A percentile compares a stretch with the other conserved stretches of the same genome.
These are phyloP conservation scores for Aspergillus japonicus DNA, from an alignment of 2,329 filamentous ascomycete genomes.

Conservation along the genomic window DNA sequence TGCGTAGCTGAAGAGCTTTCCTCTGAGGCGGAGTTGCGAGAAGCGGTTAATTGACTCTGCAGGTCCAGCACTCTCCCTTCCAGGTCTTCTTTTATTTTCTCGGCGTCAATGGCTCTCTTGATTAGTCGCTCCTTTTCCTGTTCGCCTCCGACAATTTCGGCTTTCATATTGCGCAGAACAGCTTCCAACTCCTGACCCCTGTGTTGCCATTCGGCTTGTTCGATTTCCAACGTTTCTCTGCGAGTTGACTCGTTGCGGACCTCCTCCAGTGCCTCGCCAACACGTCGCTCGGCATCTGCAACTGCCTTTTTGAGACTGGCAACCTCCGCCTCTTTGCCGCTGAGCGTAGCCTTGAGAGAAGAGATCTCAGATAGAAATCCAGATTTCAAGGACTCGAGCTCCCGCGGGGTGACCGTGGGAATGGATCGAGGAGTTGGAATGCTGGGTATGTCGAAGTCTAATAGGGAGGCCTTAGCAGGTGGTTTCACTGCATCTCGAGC, in stretches of 20 bases:
- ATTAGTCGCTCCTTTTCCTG: conserved; percentile 78
- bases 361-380: conserved; percentile 89
- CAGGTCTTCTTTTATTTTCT: conserved; percentile 55
- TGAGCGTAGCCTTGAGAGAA: conserved; percentile 85
- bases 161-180: conserved; percentile 74
- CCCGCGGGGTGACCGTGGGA: conserved; percentile 84
- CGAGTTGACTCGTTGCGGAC: conserved; percentile 72
- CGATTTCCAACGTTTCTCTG: conserved; percentile 69
- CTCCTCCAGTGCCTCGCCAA: conserved; percentile 80
- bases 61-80: conserved; percentile 48
- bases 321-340: conserved; percentile 90
- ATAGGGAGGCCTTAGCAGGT: conserved; percentile 63
- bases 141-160: conserved; percentile 75
- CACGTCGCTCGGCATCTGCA: conserved; percentile 85
- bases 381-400: conserved; percentile 90
- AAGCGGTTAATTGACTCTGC: conserved; percentile 46
- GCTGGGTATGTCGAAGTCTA: conserved; percentile 92
- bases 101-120: conserved; percentile 71
- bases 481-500: conserved; percentile 37
- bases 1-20: conserved; percentile 33
- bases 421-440: conserved; percentile 88
- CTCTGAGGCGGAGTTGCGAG: conserved; percentile 33
- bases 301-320: conserved; percentile 83
- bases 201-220: conserved; percentile 80
- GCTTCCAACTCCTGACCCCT: conserved; percentile 82